phyloP scores from a whole-genome alignment of 2,329 filamentous ascomycete species.

The Albophoma yamanashiensis region DNA sequence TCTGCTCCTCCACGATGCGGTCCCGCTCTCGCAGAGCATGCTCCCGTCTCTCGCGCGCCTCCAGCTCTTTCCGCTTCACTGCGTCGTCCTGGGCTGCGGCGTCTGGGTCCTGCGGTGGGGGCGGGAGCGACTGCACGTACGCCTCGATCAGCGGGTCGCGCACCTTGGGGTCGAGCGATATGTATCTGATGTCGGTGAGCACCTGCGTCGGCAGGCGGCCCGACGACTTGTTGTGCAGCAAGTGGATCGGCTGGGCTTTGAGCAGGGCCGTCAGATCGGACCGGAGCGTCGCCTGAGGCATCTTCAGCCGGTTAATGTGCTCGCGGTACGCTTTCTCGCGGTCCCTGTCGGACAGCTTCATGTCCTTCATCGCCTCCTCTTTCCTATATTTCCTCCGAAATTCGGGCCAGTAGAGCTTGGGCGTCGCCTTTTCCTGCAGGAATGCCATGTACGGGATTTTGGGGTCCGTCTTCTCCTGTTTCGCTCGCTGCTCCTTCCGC shows the following conservation, averaged over 20 bases:
- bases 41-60: slow-evolving; percentile 49
- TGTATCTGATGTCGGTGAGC: slow-evolving; percentile 57
- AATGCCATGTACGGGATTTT: slow-evolving; percentile 73
- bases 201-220: slow-evolving; percentile 51
- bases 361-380: slow-evolving; percentile 69
- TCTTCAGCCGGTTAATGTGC: slow-evolving; percentile 55
- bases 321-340: slow-evolving; percentile 73
- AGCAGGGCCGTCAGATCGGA: slow-evolving; percentile 58
- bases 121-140: slow-evolving; percentile 53
- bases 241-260: slow-evolving; percentile 44
- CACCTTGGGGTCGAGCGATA: slow-evolving; percentile 49
- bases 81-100: slow-evolving; percentile 38
- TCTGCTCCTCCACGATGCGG: slow-evolving; percentile 50
- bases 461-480: slow-evolving; percentile 73
- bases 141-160: slow-evolving; percentile 56
- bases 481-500: slow-evolving; percentile 61
- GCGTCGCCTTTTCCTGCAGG: slow-evolving; percentile 69
- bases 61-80: slow-evolving; percentile 33
- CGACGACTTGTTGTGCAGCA: slow-evolving; percentile 50
- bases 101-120: slow-evolving; percentile 36
- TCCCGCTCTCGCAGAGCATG: slow-evolving; percentile 58
- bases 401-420: slow-evolving; percentile 95
- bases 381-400: slow-evolving; percentile 87
- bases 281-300: slow-evolving; percentile 55
- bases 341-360: slow-evolving; percentile 61